Conservation (phyloP, 495 filamentous ascomycete genomes). For the Antarctomyces pellizariae region DNA sequence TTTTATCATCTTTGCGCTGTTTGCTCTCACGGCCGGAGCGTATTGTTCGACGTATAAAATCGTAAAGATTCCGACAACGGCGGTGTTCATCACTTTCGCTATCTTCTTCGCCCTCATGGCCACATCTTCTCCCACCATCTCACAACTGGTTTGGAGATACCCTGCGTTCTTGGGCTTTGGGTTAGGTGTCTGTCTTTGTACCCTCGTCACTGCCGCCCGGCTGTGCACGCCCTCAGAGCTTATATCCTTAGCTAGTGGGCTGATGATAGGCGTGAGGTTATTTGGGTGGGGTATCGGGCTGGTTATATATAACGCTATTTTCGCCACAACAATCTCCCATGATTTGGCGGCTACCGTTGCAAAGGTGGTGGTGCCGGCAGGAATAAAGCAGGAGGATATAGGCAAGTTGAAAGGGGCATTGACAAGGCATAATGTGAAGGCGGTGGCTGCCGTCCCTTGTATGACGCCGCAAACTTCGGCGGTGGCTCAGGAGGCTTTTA, state of each 20-base stretch:
- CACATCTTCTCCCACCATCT: slow-evolving; percentile 5
- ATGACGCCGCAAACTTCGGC: no score
- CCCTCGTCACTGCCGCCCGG: slow-evolving; percentile 14
- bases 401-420: no score
- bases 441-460: no score
- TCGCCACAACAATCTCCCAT: slow-evolving; percentile 5
- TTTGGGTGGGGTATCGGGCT: slow-evolving; percentile 15
- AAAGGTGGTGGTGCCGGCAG: no score
- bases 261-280: slow-evolving; percentile 14
- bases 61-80: slow-evolving; percentile 8
- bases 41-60: slow-evolving; percentile 11
- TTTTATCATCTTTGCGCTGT: slow-evolving; percentile 8
- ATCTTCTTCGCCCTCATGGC: slow-evolving; percentile 14
- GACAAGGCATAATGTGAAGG: no score
- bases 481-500: no score
- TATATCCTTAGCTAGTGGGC: slow-evolving; percentile 14
- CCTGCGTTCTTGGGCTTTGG: slow-evolving; percentile 12
- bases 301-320: slow-evolving; percentile 14
- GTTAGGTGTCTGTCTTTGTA: slow-evolving; percentile 12
- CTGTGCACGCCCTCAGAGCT: slow-evolving; percentile 14
- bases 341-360: no score
- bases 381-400: no score
- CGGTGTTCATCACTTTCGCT: slow-evolving; percentile 10
- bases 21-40: slow-evolving; percentile 7
- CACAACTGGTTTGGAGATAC: slow-evolving; percentile 12